phyloP scores from a whole-genome alignment of 768 basidiomycete genomes.

The Amanita muscaria region DNA sequence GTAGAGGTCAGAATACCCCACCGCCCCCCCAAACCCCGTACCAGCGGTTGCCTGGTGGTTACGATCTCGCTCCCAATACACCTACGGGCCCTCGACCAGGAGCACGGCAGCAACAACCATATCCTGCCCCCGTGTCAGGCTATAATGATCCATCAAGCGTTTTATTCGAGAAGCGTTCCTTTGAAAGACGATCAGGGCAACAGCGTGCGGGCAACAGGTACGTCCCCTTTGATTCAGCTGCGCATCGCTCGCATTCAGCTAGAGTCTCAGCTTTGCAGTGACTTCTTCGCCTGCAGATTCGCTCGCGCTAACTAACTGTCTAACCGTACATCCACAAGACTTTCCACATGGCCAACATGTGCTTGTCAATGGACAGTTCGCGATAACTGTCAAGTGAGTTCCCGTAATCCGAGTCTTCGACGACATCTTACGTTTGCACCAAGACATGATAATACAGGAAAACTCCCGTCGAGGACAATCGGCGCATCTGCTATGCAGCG shows the following conservation, averaged over 20 bases:
- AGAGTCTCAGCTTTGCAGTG: constrained; percentile 39
- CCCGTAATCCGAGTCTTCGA: not conserved
- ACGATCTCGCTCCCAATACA: constrained; percentile 1
- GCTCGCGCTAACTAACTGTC: constrained; percentile 72
- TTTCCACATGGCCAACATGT: constrained; percentile 70
- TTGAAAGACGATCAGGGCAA: constrained; percentile 20
- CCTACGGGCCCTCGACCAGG: not conserved
- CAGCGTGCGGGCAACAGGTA: constrained; percentile 19
- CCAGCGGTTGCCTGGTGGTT: constrained; percentile 30
- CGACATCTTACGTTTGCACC: not conserved
- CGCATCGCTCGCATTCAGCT: constrained; percentile 1
- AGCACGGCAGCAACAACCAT: constrained; percentile 26
- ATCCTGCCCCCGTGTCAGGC: constrained; percentile 25
- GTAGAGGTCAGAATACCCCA: constrained; percentile 27
- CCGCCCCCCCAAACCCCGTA: constrained; percentile 32
- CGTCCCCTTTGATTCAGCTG: constrained; percentile 4
- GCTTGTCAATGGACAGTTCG: constrained; percentile 60
- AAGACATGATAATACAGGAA: constrained; percentile 75
- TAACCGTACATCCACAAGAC: constrained; percentile 74
- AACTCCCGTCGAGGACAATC: constrained; percentile 56
- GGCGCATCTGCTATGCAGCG: constrained; percentile 76
- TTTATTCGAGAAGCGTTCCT: constrained; percentile 41
- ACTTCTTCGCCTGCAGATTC: constrained; percentile 52
- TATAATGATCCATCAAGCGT: constrained; percentile 47
- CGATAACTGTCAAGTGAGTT: constrained; percentile 65